These are phyloP conservation scores for Tulasnella calospora DNA, from an alignment of 768 basidiomycete genomes.

Conservation along the genomic window DNA sequence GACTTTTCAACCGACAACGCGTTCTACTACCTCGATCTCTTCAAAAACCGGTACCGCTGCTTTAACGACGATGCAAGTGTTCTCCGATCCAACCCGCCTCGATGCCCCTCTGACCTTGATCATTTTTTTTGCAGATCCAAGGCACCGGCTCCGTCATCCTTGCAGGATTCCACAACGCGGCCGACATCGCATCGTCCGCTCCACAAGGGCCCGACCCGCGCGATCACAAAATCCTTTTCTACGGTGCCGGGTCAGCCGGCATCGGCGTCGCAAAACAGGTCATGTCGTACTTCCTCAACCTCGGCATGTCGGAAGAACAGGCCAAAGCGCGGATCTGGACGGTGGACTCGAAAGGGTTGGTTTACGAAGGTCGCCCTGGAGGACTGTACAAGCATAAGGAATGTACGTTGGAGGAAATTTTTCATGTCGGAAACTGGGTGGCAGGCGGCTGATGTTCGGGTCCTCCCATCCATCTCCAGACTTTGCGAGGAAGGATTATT, in stretches of 20 bases:
- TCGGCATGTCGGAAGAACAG: slow-evolving; percentile 38
- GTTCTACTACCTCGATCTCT: slow-evolving; percentile 74
- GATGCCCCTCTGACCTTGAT: neutral
- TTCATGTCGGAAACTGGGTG: neutral
- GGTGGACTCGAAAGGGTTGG: slow-evolving; percentile 35
- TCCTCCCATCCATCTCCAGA: slow-evolving; percentile 39
- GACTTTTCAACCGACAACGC: slow-evolving; percentile 92
- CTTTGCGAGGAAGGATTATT: slow-evolving; percentile 78
- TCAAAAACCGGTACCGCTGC: slow-evolving; percentile 66
- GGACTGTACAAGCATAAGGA: neutral
- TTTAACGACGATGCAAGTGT: slow-evolving; percentile 69
- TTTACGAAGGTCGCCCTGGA: slow-evolving; percentile 3
- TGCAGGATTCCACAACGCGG: slow-evolving; percentile 40
- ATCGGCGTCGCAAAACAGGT: slow-evolving; percentile 45
- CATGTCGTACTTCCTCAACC: slow-evolving; percentile 39
- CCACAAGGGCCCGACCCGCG: slow-evolving; percentile 33
- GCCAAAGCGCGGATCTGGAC: slow-evolving; percentile 41
- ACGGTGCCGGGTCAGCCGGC: slow-evolving; percentile 41
- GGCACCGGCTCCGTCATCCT: slow-evolving; percentile 90
- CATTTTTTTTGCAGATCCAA: slow-evolving; percentile 50
- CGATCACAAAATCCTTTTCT: slow-evolving; percentile 42
- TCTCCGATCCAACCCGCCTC: neutral
- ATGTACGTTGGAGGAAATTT: neutral
- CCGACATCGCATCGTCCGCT: slow-evolving; percentile 10
- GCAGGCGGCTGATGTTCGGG: neutral